Evolutionary conservation across 371 early-diverging fungal genomes (phyloP).

Genomic region (Syncephalastrum contaminatum): DNA sequence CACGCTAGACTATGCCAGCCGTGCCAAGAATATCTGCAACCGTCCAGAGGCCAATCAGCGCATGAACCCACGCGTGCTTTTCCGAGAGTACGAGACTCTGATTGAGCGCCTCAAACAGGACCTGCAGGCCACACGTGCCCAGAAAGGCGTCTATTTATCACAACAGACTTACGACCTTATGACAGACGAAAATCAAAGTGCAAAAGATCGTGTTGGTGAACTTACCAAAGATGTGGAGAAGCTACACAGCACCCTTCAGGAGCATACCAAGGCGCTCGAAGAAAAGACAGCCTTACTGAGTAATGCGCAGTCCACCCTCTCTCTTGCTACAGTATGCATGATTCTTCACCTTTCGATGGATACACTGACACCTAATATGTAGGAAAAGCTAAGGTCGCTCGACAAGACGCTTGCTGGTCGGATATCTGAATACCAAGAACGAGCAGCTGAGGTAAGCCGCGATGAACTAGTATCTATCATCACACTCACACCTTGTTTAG

Average conservation of each 20-base stretch:
- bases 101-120: constrained; percentile 67
- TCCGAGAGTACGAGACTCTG: constrained; percentile 77
- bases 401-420: constrained; percentile 1
- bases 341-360: too few relatives aligned
- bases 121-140: constrained; percentile 64
- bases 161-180: constrained; percentile 58
- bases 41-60: constrained; percentile 84
- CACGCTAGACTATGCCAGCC: constrained; percentile 94
- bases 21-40: constrained; percentile 94
- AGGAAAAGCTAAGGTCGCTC: constrained; percentile 5
- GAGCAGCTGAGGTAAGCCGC: constrained; percentile 1
- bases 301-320: background rate
- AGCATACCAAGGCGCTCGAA: constrained; percentile 24
- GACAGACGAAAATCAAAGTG: constrained; percentile 53
- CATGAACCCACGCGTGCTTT: constrained; percentile 84
- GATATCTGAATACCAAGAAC: constrained; percentile 6
- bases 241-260: constrained; percentile 35
- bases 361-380: background rate
- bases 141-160: constrained; percentile 73
- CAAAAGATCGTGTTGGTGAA: constrained; percentile 41
- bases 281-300: constrained; percentile 11
- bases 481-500: background rate
- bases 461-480: background rate
- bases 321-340: background rate
- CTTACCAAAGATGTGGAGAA: constrained; percentile 8